phyloP scores from a whole-genome alignment of 768 basidiomycete genomes.

The Russula sp. region DNA sequence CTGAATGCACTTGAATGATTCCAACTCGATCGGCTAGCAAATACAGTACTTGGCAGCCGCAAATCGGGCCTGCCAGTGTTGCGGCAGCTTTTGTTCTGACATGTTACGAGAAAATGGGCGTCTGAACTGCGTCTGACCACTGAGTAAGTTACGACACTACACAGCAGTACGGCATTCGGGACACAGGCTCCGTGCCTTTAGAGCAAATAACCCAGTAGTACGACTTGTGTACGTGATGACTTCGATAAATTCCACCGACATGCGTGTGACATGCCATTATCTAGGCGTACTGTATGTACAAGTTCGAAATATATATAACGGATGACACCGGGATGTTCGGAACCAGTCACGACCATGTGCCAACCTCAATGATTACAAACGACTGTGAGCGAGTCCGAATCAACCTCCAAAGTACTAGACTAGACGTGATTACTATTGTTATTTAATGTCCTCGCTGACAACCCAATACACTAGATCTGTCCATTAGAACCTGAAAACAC shows the following conservation, averaged over 20 bases:
- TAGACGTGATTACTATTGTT: background rate
- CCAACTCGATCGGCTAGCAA: too few species aligned
- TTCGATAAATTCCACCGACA: background rate
- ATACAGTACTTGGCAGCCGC: background rate
- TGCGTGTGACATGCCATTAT: background rate
- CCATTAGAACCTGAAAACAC: background rate
- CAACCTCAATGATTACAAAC: conserved; percentile 17
- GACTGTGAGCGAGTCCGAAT: background rate
- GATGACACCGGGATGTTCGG: background rate
- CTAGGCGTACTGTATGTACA: background rate
- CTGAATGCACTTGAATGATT: too few species aligned
- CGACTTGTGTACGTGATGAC: background rate
- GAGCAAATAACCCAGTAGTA: background rate
- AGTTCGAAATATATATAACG: background rate
- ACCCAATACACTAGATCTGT: background rate
- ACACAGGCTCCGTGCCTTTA: background rate
- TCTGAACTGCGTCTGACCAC: background rate
- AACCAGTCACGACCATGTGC: conserved; percentile 8
- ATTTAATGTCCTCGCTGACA: conserved; percentile 5
- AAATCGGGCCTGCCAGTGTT: background rate
- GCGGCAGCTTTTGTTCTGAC: background rate
- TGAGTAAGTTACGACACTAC: too few species aligned
- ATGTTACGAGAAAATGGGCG: background rate
- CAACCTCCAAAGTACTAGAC: background rate
- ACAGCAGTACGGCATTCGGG: background rate